phyloP scores from a whole-genome alignment of 2,329 filamentous ascomycete genomes.

The Aureobasidium melanogenum region DNA sequence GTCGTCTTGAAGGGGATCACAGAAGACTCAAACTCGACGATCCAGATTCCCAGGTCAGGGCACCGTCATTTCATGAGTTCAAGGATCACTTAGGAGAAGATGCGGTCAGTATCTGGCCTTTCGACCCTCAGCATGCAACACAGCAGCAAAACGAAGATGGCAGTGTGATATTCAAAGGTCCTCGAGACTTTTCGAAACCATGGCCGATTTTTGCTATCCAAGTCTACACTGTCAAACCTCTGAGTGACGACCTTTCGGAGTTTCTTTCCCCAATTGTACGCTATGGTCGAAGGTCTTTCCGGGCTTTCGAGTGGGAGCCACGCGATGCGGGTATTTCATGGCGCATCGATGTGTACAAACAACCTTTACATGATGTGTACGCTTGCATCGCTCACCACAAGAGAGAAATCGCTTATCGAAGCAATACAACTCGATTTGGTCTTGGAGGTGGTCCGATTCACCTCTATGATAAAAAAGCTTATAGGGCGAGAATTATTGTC shows the following conservation, averaged over 20 bases:
- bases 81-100: too few relatives aligned
- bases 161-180: too few relatives aligned
- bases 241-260: neutral
- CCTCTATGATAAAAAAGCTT: neutral
- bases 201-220: neutral
- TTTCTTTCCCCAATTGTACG: neutral
- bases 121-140: neutral
- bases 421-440: neutral
- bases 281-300: neutral
- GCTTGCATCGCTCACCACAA: slow-evolving; percentile 6
- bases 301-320: neutral
- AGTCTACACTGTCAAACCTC: neutral
- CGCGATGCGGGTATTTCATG: neutral
- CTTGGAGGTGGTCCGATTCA: neutral
- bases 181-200: too few relatives aligned
- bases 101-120: neutral
- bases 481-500: neutral
- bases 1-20: neutral
- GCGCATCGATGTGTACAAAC: slow-evolving; percentile 1
- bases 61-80: neutral
- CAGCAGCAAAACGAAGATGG: neutral
- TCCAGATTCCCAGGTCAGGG: neutral
- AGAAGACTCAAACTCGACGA: neutral
- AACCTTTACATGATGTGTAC: neutral
- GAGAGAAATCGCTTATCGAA: neutral